These are phyloP conservation scores for Bathelium albidoporum DNA, from an alignment of 495 filamentous ascomycete species.

Conservation along the genomic window DNA sequence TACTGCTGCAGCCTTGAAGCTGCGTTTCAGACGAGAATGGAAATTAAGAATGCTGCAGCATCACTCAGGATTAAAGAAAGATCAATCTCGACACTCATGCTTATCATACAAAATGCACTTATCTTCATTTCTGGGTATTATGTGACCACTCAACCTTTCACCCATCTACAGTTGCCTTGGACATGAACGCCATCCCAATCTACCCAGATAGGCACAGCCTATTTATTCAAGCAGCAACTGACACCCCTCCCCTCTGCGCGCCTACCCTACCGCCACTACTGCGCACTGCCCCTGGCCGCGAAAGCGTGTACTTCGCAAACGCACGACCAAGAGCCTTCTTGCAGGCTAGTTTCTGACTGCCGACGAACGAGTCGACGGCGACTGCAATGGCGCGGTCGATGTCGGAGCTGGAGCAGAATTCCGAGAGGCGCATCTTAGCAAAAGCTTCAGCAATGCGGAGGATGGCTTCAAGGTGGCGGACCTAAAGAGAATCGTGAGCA, in stretches of 20 bases:
- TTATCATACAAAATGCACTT: background rate
- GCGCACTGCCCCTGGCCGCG: slow-evolving; percentile 24
- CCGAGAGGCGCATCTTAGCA: slow-evolving; percentile 89
- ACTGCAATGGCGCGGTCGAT: slow-evolving; percentile 97
- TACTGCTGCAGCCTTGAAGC: no score
- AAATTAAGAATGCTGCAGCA: no score
- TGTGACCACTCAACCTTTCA: background rate
- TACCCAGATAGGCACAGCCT: background rate
- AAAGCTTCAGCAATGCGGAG: slow-evolving; percentile 89
- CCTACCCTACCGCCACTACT: background rate
- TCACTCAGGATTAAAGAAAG: no score
- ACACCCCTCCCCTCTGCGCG: background rate
- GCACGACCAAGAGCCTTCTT: slow-evolving; percentile 95
- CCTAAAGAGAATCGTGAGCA: slow-evolving; percentile 39
- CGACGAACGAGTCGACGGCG: slow-evolving; percentile 91
- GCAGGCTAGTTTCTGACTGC: slow-evolving; percentile 91
- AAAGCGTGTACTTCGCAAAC: slow-evolving; percentile 79
- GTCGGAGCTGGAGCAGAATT: slow-evolving; percentile 80
- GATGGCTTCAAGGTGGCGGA: slow-evolving; percentile 95
- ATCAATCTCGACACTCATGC: no score
- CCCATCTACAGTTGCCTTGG: background rate
- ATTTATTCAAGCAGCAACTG: background rate
- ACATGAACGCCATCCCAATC: background rate
- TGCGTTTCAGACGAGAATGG: no score
- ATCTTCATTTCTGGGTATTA: background rate